Conservation (phyloP, 2,329 filamentous ascomycete species). For the Amauroascus verrucosus region DNA sequence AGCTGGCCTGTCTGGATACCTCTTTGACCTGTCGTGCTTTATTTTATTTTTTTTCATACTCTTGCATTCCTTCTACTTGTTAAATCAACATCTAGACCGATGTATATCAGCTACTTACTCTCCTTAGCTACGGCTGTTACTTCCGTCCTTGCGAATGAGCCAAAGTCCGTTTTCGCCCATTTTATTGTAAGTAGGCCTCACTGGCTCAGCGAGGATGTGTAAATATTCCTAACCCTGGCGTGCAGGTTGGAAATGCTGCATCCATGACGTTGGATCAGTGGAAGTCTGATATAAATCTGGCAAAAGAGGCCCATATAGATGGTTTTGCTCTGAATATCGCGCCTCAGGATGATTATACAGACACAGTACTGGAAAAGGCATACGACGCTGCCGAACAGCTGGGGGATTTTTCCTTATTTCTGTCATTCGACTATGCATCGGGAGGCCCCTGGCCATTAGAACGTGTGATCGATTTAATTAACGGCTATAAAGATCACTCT, state of each 20-base stretch:
- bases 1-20: not conserved
- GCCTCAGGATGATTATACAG: conserved; percentile 24
- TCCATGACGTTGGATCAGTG: conserved; percentile 16
- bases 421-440: conserved; percentile 32
- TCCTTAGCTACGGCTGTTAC: conserved; percentile 10
- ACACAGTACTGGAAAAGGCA: conserved; percentile 22
- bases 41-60: not conserved
- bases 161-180: conserved; percentile 28
- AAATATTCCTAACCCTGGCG: not conserved
- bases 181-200: conserved; percentile 24
- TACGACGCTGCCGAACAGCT: conserved; percentile 24
- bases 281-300: conserved; percentile 16
- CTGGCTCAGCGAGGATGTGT: not conserved
- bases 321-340: conserved; percentile 25
- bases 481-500: conserved; percentile 20
- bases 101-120: conserved; percentile 17
- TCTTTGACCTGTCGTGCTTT: not conserved
- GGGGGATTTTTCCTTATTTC: conserved; percentile 28
- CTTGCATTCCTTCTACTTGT: not conserved
- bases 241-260: conserved; percentile 16
- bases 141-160: conserved; percentile 14
- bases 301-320: conserved; percentile 17
- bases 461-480: conserved; percentile 21
- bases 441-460: conserved; percentile 25
- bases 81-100: not conserved